Conservation (phyloP, 768 basidiomycete species). For the Pleurotus pulmonarius region DNA sequence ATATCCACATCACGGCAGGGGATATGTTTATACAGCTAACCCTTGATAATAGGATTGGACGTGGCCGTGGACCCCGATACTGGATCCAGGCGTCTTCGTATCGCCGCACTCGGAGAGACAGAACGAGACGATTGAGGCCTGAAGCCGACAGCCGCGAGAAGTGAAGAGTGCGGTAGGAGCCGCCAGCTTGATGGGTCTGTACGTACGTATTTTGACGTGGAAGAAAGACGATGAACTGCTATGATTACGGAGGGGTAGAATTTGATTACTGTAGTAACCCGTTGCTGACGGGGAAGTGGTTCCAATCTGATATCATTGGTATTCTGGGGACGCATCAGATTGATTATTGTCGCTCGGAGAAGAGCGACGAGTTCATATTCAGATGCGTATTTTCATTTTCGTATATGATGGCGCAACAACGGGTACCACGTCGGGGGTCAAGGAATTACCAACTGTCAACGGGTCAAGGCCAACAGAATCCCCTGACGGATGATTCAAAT, state of each 20-base stretch:
- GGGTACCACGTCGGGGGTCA: neutral
- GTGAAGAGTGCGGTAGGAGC: neutral
- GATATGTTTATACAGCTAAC: too few species aligned
- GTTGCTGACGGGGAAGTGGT: neutral
- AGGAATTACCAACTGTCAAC: neutral
- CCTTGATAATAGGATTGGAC: too few species aligned
- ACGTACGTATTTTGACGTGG: neutral
- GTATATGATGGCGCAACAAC: neutral
- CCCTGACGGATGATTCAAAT: neutral
- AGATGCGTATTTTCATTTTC: too few species aligned
- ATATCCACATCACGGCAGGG: too few species aligned
- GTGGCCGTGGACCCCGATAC: too few species aligned
- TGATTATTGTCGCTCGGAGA: neutral
- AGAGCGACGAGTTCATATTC: too few species aligned
- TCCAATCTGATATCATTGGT: neutral
- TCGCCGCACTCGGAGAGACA: neutral
- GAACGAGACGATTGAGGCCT: neutral
- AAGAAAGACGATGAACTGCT: neutral
- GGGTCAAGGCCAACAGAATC: neutral
- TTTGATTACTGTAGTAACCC: neutral
- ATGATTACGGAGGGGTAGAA: neutral
- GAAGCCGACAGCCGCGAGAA: neutral
- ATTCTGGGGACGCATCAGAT: neutral
- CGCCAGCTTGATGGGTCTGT: neutral
- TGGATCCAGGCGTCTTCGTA: too few species aligned